These are phyloP conservation scores for Lentinula detonsa DNA, from an alignment of 768 basidiomycete genomes.

Conservation along the genomic window DNA sequence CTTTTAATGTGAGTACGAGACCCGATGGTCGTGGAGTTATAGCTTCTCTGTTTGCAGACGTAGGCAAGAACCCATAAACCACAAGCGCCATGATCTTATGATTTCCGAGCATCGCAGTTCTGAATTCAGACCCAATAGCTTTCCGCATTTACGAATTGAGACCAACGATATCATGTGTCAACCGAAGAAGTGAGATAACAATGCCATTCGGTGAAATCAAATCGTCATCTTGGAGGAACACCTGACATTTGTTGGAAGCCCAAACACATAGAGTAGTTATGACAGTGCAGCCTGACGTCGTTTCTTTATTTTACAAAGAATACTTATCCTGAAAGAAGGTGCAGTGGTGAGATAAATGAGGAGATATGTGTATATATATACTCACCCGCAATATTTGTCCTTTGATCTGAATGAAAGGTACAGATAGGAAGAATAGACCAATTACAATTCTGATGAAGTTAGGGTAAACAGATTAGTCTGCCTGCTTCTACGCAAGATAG, in stretches of 20 bases:
- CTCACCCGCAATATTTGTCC: slow-evolving; percentile 41
- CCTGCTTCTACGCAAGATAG: too few relatives aligned
- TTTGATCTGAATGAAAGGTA: slow-evolving; percentile 46
- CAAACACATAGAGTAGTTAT: not conserved
- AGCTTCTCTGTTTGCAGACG: not conserved
- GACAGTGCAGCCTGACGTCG: not conserved
- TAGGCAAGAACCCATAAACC: not conserved
- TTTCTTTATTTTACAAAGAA: not conserved
- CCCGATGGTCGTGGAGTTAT: not conserved
- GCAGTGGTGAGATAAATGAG: not conserved
- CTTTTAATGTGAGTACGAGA: not conserved
- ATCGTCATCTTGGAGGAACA: too few relatives aligned
- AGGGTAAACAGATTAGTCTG: not conserved
- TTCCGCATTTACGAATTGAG: not conserved
- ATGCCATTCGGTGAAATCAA: too few relatives aligned
- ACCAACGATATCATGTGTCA: too few relatives aligned
- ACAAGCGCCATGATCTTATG: not conserved
- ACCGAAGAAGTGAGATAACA: not conserved
- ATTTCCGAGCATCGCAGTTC: not conserved
- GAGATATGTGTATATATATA: not conserved
- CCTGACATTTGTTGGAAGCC: not conserved
- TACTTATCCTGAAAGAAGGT: slow-evolving; percentile 1
- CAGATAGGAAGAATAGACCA: slow-evolving; percentile 42
- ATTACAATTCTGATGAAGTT: slow-evolving; percentile 34
- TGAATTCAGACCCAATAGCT: too few relatives aligned